phyloP scores from a whole-genome alignment of 2,329 filamentous ascomycete species.

The Cytospora leucostoma region DNA sequence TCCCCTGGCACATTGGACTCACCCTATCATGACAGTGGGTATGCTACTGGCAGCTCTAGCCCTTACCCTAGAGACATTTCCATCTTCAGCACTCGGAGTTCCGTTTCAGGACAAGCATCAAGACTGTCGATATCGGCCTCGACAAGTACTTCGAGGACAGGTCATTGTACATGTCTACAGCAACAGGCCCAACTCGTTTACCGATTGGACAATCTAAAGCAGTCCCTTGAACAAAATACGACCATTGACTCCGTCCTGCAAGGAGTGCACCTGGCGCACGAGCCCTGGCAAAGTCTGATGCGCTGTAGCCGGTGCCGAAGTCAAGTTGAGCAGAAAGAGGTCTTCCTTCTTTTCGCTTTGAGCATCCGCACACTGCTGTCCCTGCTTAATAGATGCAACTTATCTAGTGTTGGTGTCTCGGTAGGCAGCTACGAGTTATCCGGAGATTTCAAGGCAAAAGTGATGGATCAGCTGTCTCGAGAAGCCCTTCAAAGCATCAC shows the following conservation, averaged over 20 bases:
- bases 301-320: constrained; percentile 26
- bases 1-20: constrained; percentile 3
- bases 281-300: constrained; percentile 28
- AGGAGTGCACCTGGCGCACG: constrained; percentile 26
- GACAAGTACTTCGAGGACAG: background rate
- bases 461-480: constrained; percentile 11
- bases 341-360: constrained; percentile 29
- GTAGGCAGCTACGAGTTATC: constrained; percentile 24
- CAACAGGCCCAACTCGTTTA: constrained; percentile 28
- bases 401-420: constrained; percentile 15
- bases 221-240: constrained; percentile 13
- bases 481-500: constrained; percentile 5
- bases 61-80: background rate
- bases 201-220: constrained; percentile 27
- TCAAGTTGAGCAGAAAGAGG: constrained; percentile 27
- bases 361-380: constrained; percentile 29
- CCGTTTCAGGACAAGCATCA: background rate
- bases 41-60: background rate
- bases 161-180: constrained; percentile 28
- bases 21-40: constrained; percentile 1
- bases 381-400: constrained; percentile 11
- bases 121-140: background rate
- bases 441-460: constrained; percentile 19
- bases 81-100: background rate
- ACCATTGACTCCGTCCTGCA: constrained; percentile 27